These are phyloP conservation scores for Capronia epimyces DNA, from an alignment of 2,329 filamentous ascomycete species.

Conservation along the genomic window DNA sequence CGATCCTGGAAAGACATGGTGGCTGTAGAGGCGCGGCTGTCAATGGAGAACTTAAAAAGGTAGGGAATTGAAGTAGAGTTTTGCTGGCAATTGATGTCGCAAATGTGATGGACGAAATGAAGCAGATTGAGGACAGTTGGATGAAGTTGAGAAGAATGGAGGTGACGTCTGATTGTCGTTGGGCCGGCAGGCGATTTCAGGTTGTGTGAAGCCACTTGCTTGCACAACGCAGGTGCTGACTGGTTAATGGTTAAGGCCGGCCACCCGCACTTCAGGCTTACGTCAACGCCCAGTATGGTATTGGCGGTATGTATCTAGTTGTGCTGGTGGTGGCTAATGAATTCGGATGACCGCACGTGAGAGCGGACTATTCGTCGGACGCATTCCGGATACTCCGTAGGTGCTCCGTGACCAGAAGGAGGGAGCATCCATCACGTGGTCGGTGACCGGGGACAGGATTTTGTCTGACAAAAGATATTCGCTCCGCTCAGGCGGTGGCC, in stretches of 20 bases:
- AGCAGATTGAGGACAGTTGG: background rate
- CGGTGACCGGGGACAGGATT: too few species aligned
- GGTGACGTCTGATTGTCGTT: background rate
- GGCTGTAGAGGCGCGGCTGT: conserved; percentile 4
- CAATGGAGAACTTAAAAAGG: background rate
- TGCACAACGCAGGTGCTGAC: background rate
- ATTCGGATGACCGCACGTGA: too few species aligned
- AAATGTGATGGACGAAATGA: background rate
- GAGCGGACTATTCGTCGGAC: too few species aligned
- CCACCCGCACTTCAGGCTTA: background rate
- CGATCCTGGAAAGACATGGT: conserved; percentile 53
- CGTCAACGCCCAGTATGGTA: background rate
- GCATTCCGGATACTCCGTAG: too few species aligned
- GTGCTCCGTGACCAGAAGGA: too few species aligned
- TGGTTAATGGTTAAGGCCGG: background rate
- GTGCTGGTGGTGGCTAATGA: too few species aligned
- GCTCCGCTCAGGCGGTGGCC: too few species aligned
- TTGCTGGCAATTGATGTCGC: background rate
- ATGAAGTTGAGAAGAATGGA: background rate
- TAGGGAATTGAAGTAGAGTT: background rate
- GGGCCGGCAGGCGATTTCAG: background rate
- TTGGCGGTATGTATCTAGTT: background rate
- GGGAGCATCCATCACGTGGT: too few species aligned
- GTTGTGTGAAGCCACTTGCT: background rate
- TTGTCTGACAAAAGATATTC: too few species aligned